phyloP scores from a whole-genome alignment of 2,329 filamentous ascomycete species.

The Penicillium sp. region DNA sequence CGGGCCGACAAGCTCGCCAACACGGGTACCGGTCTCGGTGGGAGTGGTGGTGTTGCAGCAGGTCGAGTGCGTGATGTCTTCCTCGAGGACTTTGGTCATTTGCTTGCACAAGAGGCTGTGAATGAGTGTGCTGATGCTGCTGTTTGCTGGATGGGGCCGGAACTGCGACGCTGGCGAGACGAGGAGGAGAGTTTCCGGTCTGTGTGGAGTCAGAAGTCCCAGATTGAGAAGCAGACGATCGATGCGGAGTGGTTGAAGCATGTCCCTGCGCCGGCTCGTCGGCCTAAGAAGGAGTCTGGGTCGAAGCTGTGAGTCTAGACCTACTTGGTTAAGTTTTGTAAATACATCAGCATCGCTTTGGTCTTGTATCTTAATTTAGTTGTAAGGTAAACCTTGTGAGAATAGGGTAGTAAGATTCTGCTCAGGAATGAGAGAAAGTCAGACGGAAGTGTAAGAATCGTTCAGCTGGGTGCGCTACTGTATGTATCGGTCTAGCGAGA shows the following conservation, averaged over 20 bases:
- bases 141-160: constrained; percentile 53
- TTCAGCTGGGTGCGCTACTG: no score
- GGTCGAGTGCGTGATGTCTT: constrained; percentile 64
- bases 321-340: not conserved
- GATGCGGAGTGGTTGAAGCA: constrained; percentile 51
- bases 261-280: constrained; percentile 29
- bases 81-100: constrained; percentile 64
- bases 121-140: constrained; percentile 58
- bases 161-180: constrained; percentile 53
- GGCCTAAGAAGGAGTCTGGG: constrained; percentile 23
- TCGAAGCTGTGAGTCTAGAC: constrained; percentile 25
- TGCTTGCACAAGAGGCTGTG: constrained; percentile 78
- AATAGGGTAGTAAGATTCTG: no score
- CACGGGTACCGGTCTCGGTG: constrained; percentile 37
- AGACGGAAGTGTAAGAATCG: no score
- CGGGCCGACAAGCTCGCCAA: constrained; percentile 41
- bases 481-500: no score
- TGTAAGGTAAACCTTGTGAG: no score
- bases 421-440: no score
- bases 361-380: no score
- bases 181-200: constrained; percentile 54
- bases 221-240: constrained; percentile 53
- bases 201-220: constrained; percentile 50
- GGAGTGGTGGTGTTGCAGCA: constrained; percentile 53
- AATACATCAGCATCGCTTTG: constrained; percentile 1